phyloP scores from a whole-genome alignment of 441 rosid genomes.

The Melastoma candidum region DNA sequence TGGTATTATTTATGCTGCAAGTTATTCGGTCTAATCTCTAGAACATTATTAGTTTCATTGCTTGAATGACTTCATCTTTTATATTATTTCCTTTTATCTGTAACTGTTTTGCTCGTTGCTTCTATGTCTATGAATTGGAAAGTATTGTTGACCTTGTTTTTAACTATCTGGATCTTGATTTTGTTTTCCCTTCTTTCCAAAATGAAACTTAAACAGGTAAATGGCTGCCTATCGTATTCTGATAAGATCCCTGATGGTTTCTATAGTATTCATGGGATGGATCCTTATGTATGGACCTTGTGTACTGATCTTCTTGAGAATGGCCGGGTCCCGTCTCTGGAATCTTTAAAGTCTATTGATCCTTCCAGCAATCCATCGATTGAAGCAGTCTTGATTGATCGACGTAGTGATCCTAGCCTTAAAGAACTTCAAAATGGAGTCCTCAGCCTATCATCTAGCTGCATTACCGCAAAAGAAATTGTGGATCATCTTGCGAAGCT shows the following conservation, averaged over 20 bases:
- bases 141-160: neutral
- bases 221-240: constrained; percentile 84
- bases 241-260: constrained; percentile 97
- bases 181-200: neutral
- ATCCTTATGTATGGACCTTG: constrained; percentile 85
- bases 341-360: constrained; percentile 70
- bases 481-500: constrained; percentile 94
- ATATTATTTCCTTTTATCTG: too few species aligned
- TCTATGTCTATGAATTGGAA: too few species aligned
- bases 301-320: constrained; percentile 76
- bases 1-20: too few species aligned
- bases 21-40: too few species aligned
- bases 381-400: constrained; percentile 79
- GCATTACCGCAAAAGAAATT: constrained; percentile 73
- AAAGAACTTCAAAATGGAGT: constrained; percentile 79
- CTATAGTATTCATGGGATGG: constrained; percentile 80
- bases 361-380: constrained; percentile 46
- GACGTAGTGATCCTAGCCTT: constrained; percentile 59
- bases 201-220: constrained; percentile 46
- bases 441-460: constrained; percentile 54
- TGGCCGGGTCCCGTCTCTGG: constrained; percentile 87
- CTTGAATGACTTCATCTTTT: too few species aligned
- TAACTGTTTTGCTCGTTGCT: too few species aligned
- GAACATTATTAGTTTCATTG: too few species aligned
- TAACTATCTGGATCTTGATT: constrained; percentile 5